These are phyloP conservation scores for Nothophytophthora sp. DNA, from an alignment of 352 stramenopile genomes.

Conservation along the genomic window DNA sequence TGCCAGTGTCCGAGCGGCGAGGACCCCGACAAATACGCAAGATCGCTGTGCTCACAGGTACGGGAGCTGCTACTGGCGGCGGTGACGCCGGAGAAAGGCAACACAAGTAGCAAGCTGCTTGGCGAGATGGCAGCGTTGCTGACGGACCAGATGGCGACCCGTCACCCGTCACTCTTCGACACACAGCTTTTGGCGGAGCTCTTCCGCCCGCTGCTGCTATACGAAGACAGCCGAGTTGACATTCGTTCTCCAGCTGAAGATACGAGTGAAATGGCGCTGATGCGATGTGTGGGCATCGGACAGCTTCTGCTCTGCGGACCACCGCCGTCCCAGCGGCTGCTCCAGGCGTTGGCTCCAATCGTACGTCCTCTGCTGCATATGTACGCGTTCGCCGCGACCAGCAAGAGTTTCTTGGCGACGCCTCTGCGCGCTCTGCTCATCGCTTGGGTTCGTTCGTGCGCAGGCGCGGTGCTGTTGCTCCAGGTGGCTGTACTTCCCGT, in stretches of 20 bases:
- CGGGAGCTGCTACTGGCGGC: conserved; percentile 45
- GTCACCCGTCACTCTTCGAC: conserved; percentile 49
- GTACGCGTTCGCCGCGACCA: conserved; percentile 61
- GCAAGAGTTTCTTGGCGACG: conserved; percentile 59
- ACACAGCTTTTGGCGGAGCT: conserved; percentile 49
- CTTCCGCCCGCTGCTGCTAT: conserved; percentile 66
- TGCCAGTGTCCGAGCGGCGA: conserved; percentile 62
- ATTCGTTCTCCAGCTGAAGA: neutral
- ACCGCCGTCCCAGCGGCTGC: conserved; percentile 50
- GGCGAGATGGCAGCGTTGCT: conserved; percentile 72
- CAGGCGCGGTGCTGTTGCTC: conserved; percentile 37
- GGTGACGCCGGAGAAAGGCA: conserved; percentile 36
- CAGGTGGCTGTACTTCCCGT: conserved; percentile 61
- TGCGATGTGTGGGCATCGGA: conserved; percentile 49
- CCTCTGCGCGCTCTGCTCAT: conserved; percentile 23
- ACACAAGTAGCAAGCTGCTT: conserved; percentile 67
- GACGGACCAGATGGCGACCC: conserved; percentile 50
- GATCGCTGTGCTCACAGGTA: conserved; percentile 55
- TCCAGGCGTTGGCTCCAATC: conserved; percentile 47
- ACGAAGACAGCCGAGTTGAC: conserved; percentile 38
- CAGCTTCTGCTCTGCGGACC: conserved; percentile 70
- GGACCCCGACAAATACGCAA: conserved; percentile 41
- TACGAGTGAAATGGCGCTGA: conserved; percentile 47
- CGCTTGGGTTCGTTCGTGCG: conserved; percentile 53
- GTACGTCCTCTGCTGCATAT: conserved; percentile 72